Evolutionary conservation across 192 early-diverging fungal species (phyloP).

Genomic region (Podila horticola): DNA sequence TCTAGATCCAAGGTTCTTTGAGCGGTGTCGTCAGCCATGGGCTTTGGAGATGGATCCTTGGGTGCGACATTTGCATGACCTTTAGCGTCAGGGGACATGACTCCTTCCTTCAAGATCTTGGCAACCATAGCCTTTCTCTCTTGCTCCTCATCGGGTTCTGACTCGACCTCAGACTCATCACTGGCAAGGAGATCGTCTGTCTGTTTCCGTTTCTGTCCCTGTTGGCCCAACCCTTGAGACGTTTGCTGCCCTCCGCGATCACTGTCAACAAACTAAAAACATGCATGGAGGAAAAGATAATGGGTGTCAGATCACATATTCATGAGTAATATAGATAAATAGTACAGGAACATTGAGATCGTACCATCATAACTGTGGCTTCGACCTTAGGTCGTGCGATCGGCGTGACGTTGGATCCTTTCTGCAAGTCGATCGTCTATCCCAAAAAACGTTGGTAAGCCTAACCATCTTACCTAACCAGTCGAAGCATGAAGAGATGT

Average conservation of each 20-base stretch:
- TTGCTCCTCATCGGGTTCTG: neutral
- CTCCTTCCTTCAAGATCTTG: neutral
- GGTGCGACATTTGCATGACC: neutral
- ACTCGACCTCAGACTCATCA: conserved; percentile 12
- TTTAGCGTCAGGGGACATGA: neutral
- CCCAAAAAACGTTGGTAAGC: neutral
- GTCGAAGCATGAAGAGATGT: neutral
- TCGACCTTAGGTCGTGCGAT: neutral
- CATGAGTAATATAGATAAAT: neutral
- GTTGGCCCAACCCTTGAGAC: neutral
- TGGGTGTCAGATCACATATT: neutral
- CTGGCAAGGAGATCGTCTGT: neutral
- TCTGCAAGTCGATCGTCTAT: neutral
- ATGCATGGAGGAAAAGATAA: neutral
- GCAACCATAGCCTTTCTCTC: neutral
- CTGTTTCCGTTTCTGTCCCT: neutral
- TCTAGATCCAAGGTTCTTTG: too few species aligned
- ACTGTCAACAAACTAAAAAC: neutral
- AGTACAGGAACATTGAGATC: neutral
- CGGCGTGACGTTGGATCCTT: neutral
- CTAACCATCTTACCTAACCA: neutral
- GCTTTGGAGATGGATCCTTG: neutral
- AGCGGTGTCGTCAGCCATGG: too few species aligned
- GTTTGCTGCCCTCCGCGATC: neutral
- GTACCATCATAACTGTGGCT: neutral